These are phyloP conservation scores for Globisporangium takayamanum DNA, from an alignment of 352 stramenopile species.

Conservation along the genomic window DNA sequence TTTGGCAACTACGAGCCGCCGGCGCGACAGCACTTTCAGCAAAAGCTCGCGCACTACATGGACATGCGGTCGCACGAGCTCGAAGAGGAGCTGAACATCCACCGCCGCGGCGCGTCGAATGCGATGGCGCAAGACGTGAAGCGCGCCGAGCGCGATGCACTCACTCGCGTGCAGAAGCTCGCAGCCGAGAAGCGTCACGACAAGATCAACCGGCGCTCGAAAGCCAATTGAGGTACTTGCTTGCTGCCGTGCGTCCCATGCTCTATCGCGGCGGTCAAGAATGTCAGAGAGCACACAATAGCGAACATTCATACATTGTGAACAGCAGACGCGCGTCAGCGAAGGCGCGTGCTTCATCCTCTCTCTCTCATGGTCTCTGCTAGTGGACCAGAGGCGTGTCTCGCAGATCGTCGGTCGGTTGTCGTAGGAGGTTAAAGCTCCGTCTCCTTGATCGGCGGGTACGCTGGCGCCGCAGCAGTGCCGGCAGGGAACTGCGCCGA, in stretches of 20 bases:
- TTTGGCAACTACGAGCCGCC: constrained; percentile 70
- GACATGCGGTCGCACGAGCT: constrained; percentile 49
- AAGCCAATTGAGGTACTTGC: constrained; percentile 22
- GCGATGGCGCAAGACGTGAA: constrained; percentile 36
- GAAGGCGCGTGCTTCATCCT: neutral
- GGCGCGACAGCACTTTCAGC: constrained; percentile 58
- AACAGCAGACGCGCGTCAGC: neutral
- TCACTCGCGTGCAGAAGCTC: constrained; percentile 54
- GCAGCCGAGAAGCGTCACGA: constrained; percentile 75
- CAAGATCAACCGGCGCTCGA: constrained; percentile 64
- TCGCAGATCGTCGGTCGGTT: no score
- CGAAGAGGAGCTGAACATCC: constrained; percentile 69
- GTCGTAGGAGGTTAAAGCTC: constrained; percentile 42
- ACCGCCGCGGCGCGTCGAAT: constrained; percentile 27
- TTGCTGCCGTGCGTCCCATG: neutral
- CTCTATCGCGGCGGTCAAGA: neutral
- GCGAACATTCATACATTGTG: constrained; percentile 1
- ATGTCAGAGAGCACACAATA: neutral
- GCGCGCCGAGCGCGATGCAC: constrained; percentile 55
- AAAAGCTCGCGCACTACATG: constrained; percentile 78
- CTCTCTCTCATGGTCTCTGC: neutral
- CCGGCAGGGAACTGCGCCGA: constrained; percentile 25
- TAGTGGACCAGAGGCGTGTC: neutral
- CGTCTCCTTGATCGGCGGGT: constrained; percentile 56
- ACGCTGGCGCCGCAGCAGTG: constrained; percentile 14